phyloP scores from a whole-genome alignment of 2,329 filamentous ascomycete species.

The Apiospora marii region DNA sequence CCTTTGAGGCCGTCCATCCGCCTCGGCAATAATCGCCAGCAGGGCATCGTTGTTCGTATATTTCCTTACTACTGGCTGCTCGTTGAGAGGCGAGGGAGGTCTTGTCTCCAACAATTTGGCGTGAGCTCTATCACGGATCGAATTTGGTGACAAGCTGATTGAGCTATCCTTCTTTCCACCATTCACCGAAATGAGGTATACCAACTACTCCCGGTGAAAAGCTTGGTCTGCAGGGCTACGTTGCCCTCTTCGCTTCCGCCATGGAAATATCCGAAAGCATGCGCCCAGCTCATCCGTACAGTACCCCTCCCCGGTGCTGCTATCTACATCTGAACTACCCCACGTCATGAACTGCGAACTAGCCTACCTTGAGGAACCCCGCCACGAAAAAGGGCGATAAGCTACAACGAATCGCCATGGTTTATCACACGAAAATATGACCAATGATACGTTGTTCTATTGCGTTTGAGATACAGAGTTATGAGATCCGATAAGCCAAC shows the following conservation, averaged over 20 bases:
- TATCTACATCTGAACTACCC: conserved; percentile 12
- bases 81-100: not conserved
- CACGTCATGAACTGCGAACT: conserved; percentile 9
- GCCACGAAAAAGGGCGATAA: conserved; percentile 9
- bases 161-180: not conserved
- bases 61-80: no score
- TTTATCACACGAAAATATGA: not conserved
- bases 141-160: not conserved
- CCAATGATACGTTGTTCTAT: not conserved
- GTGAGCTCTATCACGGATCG: not conserved
- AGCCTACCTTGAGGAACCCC: conserved; percentile 10
- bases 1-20: conserved; percentile 31
- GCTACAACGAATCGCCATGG: not conserved
- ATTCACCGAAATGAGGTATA: not conserved
- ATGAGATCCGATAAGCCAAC: not conserved
- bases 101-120: not conserved
- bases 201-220: not conserved
- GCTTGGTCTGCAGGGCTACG: not conserved
- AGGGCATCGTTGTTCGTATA: not conserved
- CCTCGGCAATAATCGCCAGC: not conserved
- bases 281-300: not conserved
- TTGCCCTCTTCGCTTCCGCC: not conserved
- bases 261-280: not conserved
- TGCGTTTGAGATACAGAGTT: not conserved
- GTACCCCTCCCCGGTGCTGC: conserved; percentile 8